phyloP scores from a whole-genome alignment of 2,329 filamentous ascomycete species.

The Verticillium nonalfalfae region DNA sequence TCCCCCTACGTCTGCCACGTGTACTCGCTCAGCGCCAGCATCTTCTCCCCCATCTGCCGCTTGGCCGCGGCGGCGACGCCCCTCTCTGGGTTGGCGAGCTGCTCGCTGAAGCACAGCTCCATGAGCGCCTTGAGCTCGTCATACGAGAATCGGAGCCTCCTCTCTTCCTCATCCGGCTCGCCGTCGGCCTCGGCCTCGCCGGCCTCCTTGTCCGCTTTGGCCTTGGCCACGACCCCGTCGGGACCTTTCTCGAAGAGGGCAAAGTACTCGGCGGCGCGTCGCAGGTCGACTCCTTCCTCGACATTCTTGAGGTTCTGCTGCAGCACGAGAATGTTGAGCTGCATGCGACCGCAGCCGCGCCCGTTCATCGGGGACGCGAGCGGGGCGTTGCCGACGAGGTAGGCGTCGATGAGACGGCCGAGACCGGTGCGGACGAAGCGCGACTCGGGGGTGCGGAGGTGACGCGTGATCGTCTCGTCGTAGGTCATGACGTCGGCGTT shows the following conservation, averaged over 20 bases:
- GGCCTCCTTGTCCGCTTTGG: constrained; percentile 54
- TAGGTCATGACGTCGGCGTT: constrained; percentile 82
- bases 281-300: constrained; percentile 61
- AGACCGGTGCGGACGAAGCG: constrained; percentile 73
- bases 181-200: constrained; percentile 28
- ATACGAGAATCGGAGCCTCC: constrained; percentile 42
- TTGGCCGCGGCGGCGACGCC: constrained; percentile 62
- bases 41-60: constrained; percentile 63
- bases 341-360: constrained; percentile 78
- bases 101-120: constrained; percentile 64
- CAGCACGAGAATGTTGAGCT: constrained; percentile 87
- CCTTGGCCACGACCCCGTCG: constrained; percentile 58
- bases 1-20: constrained; percentile 54
- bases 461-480: constrained; percentile 72
- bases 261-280: constrained; percentile 61
- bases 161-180: constrained; percentile 27
- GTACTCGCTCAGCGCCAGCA: constrained; percentile 64
- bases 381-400: constrained; percentile 66
- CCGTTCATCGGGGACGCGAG: constrained; percentile 77
- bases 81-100: constrained; percentile 58
- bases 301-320: constrained; percentile 97
- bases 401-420: constrained; percentile 69
- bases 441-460: constrained; percentile 65
- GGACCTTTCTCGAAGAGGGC: constrained; percentile 60
- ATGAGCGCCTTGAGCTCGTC: constrained; percentile 61